Base-by-base conservation (phyloP, 2,329 filamentous ascomycete genomes). In the Trichoderma gracile region DNA sequence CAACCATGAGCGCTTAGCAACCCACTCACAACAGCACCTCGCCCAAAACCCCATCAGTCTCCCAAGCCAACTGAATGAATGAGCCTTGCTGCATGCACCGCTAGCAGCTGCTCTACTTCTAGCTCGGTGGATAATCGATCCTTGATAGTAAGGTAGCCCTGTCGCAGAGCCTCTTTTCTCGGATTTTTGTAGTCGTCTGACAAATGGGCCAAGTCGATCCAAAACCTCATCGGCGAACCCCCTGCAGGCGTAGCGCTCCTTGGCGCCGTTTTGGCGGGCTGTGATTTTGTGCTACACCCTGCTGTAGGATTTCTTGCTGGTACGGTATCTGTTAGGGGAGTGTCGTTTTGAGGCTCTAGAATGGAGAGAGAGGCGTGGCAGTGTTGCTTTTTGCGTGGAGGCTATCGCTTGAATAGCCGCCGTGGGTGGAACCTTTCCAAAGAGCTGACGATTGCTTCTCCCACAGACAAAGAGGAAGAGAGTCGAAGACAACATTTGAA, bases 1-100 rank as follows among this genome's bases (percentile, higher is more conserved):
- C 55, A 30, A 58, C 43, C 55, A 25, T 14, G 43, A 58, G 55
- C 55, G 55, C 55, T 58, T 58, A 58, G 33, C 43, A 49, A 21
- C 55, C 27, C 27, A 47, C 30, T 33, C 25, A 49, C 43, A 38
- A 38, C n/a, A n/a, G n/a, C n/a, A 38, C 33, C 33, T 38, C 55
- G 55, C 55, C 46, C 46, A 58, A 21, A n/a, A 38, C n/a, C 43
- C 27, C 27, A 47, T 46, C 21, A n/a, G 38, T 27, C 23, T 8
- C 8, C 30, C 30, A 30, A 9, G 1, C 30, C 30, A 8, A 30
- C 25, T 5, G 5, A 25, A 25, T 5, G 17, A 33, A 15, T 5
- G 42, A 57, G 42, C 54, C 54, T 57, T 57, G 15, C 53, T 10
- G 38, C 25, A n/a, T 46, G 42, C n/a, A 30, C 27, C 27, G 8